phyloP scores from a whole-genome alignment of 371 early-diverging fungal species.

The Lichtheimia hyalospora region DNA sequence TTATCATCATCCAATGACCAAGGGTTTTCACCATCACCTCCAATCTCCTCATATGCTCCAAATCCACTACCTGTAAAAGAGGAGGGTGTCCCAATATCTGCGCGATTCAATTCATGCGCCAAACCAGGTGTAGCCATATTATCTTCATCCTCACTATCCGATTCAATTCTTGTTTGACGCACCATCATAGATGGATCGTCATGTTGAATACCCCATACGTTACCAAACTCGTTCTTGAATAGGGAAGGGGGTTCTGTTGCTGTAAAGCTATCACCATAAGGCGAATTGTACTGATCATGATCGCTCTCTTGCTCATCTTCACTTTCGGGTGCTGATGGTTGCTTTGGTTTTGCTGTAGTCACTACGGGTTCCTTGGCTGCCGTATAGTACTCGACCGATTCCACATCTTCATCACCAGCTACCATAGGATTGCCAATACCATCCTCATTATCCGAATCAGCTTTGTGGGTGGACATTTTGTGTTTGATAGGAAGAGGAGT shows the following conservation, averaged over 20 bases:
- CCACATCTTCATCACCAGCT: constrained; percentile 58
- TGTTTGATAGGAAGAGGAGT: not conserved
- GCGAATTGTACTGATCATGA: not conserved
- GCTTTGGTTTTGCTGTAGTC: constrained; percentile 28
- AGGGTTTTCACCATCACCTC: constrained; percentile 14
- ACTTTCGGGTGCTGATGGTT: not conserved
- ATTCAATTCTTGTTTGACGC: constrained; percentile 11
- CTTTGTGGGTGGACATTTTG: constrained; percentile 1
- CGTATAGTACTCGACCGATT: constrained; percentile 34
- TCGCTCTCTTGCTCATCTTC: constrained; percentile 3
- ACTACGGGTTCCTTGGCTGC: constrained; percentile 19
- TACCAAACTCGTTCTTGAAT: constrained; percentile 13
- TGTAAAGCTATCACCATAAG: not conserved
- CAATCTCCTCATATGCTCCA: constrained; percentile 28
- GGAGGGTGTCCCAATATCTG: not conserved
- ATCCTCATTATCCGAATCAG: constrained; percentile 36
- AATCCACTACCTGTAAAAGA: constrained; percentile 11
- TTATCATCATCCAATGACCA: constrained; percentile 14
- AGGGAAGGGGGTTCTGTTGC: constrained; percentile 2
- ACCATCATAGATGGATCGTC: constrained; percentile 4
- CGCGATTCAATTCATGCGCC: not conserved
- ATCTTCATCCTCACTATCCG: constrained; percentile 29
- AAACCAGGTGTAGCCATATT: not conserved
- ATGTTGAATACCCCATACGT: constrained; percentile 6
- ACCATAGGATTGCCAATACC: constrained; percentile 59